These are phyloP conservation scores for Nannochloropsis salina DNA, from an alignment of 108 stramenopile species.

Conservation along the genomic window DNA sequence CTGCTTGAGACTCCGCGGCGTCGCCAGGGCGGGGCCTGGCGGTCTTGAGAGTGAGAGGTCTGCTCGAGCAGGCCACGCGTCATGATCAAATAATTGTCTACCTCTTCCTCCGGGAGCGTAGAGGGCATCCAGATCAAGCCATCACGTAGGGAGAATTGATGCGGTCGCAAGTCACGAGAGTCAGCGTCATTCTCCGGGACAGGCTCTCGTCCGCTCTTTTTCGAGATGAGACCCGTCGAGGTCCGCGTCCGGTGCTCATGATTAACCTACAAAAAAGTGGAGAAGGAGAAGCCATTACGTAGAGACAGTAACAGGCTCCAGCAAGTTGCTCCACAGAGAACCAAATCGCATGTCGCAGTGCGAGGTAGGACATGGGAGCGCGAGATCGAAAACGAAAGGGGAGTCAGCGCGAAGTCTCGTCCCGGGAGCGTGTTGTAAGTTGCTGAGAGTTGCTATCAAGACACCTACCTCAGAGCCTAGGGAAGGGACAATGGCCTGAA, in stretches of 20 bases:
- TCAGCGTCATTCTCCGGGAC: background rate
- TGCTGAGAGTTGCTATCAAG: too few species aligned
- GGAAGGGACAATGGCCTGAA: background rate
- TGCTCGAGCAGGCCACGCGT: background rate
- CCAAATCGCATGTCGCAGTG: too few species aligned
- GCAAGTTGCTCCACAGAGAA: too few species aligned
- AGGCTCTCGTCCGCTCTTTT: background rate
- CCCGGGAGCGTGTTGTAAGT: too few species aligned
- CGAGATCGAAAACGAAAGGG: too few species aligned
- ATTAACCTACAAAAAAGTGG: background rate
- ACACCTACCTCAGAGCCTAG: constrained; percentile 15
- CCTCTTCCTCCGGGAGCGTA: background rate
- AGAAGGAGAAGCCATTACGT: background rate
- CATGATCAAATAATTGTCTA: background rate
- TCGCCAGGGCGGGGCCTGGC: background rate
- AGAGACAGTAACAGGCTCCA: background rate
- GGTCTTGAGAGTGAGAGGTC: background rate
- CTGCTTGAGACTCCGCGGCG: background rate
- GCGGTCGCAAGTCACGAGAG: background rate
- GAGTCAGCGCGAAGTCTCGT: too few species aligned
- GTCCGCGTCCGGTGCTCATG: background rate
- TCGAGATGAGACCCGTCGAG: background rate
- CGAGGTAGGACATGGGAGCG: too few species aligned
- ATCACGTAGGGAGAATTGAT: background rate
- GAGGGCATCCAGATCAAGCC: background rate